Base-by-base conservation (phyloP, 768 basidiomycete species). In the Lactarius hengduanensis region DNA sequence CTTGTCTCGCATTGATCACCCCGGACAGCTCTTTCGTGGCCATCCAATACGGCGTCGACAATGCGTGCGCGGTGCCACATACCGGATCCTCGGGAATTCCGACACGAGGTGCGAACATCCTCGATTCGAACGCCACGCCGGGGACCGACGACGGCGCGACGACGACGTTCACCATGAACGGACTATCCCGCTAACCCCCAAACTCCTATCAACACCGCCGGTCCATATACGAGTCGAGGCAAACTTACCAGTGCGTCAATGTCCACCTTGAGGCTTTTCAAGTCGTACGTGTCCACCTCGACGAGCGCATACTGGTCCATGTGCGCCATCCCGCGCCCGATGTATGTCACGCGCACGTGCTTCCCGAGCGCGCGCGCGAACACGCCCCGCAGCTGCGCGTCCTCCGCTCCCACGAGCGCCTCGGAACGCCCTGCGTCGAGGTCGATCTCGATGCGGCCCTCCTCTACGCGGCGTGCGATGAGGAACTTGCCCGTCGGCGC, bases 41-140 rank as follows among this genome's bases (percentile, higher is more conserved):
- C 47, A 57, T 59, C 80, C 75, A 78, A 68, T 75, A 78, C 1
- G 73, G 71, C n/a, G 71, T 70, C 20, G 76, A 61, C 3, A 74
- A 41, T 8, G 71, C 67, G 59, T 76, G 75, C 2, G 75, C 75
- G 2, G 73, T 74, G 1, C 77, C 76, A 30, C 72, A 74, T 22
- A 77, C 76, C 13, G 76, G 76, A 57, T 78, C 77, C 36, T 77
- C 76, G 6, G 41, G 28, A 4, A 73, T 28, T 0, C 72, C 76
- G 6, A 62, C 45, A 11, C 59, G 55, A 1, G 74, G 69, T 2
- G 56, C 73, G 56, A 78, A 77, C n/a, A 75, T 72, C 22, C 77
- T 72, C 18, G 76, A 76, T 36, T 71, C 66, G 55, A 76, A 76
- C 20, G 71, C 63, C 40, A 62, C 63, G 3, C 56, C 63, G 0